Evolutionary conservation across 108 stramenopile genomes (phyloP).

Genomic region (Skeletonema costatum): DNA sequence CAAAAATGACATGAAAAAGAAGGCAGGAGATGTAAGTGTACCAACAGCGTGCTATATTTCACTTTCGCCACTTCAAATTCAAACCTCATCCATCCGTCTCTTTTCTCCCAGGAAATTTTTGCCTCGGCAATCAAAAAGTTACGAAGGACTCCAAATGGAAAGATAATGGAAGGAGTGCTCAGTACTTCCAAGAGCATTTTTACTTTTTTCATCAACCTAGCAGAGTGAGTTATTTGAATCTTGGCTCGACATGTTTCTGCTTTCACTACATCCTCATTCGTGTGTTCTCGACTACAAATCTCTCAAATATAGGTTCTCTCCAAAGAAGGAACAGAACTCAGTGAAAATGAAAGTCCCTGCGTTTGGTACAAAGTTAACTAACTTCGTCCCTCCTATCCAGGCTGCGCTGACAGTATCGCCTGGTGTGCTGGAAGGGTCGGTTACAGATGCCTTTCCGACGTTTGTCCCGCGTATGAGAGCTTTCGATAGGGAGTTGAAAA

Average conservation of each 20-base stretch:
- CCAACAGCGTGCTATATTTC: not conserved
- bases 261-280: not conserved
- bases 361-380: conserved; percentile 55
- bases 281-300: not conserved
- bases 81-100: not conserved
- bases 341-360: conserved; percentile 41
- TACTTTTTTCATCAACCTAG: conserved; percentile 62
- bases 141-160: conserved; percentile 45
- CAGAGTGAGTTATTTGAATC: conserved; percentile 50
- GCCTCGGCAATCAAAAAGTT: conserved; percentile 58
- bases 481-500: conserved; percentile 57
- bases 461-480: conserved; percentile 81
- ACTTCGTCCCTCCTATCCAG: conserved; percentile 90
- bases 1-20: conserved; percentile 50
- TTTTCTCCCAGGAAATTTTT: conserved; percentile 63
- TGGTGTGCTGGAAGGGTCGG: conserved; percentile 35
- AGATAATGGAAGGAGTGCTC: conserved; percentile 49
- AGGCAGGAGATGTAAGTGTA: conserved; percentile 55
- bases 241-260: not conserved
- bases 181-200: conserved; percentile 61
- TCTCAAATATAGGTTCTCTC: conserved; percentile 2
- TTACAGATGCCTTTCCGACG: conserved; percentile 64
- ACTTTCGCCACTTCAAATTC: not conserved
- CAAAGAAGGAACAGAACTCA: conserved; percentile 20
- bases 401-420: conserved; percentile 78